These are phyloP conservation scores for Crithidia mellificae DNA, from an alignment of 208 protist genomes.

Conservation along the genomic window DNA sequence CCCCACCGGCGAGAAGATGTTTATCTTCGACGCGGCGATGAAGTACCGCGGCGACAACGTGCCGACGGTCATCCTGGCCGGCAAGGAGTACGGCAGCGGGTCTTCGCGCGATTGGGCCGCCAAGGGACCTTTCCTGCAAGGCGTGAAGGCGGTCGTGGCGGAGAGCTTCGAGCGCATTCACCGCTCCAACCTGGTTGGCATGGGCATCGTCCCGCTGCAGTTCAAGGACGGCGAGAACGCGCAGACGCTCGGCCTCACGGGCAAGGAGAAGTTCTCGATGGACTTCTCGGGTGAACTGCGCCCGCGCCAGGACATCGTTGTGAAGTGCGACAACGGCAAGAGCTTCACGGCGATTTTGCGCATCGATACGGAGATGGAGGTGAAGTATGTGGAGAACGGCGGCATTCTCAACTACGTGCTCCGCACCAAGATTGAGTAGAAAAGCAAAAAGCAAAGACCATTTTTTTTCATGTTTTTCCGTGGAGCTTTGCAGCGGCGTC, in stretches of 20 bases:
- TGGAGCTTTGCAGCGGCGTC: neutral
- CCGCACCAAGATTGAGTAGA: conserved; percentile 42
- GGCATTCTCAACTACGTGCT: conserved; percentile 96
- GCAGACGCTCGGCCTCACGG: conserved; percentile 88
- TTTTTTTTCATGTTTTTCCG: no score
- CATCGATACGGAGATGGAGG: conserved; percentile 95
- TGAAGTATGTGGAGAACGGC: conserved; percentile 93
- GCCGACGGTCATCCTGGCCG: conserved; percentile 92
- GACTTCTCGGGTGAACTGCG: conserved; percentile 80
- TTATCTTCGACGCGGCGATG: conserved; percentile 94
- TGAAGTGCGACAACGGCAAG: conserved; percentile 85
- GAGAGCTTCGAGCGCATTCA: conserved; percentile 96
- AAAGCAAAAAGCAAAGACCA: neutral
- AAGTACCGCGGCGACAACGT: conserved; percentile 79
- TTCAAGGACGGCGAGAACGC: conserved; percentile 91
- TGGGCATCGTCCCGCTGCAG: conserved; percentile 96
- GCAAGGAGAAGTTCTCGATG: conserved; percentile 92
- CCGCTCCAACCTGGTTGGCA: conserved; percentile 95
- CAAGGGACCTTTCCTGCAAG: conserved; percentile 95
- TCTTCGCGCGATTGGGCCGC: conserved; percentile 97
- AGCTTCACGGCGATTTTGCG: conserved; percentile 88
- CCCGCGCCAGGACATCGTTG: conserved; percentile 85
- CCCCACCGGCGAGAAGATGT: conserved; percentile 91
- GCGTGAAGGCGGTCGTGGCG: conserved; percentile 93
- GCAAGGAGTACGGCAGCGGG: conserved; percentile 95